Percentiles rank a stretch among this genome's conserved stretches.
phyloP scores from a whole-genome alignment of 2,329 filamentous ascomycete genomes.

The Metarhizium guizhouense region DNA sequence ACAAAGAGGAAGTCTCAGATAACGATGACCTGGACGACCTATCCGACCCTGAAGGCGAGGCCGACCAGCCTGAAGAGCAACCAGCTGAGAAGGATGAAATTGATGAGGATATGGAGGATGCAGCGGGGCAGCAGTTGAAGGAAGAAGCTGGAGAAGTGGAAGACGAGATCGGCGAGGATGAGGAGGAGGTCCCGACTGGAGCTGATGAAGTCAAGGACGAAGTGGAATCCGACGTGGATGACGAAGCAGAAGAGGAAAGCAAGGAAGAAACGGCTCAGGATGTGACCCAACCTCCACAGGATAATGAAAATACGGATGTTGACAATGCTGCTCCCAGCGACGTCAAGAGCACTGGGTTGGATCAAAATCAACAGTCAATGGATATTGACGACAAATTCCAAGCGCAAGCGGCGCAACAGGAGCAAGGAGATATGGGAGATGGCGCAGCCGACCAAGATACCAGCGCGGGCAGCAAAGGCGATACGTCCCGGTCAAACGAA shows the following conservation, averaged over 20 bases:
- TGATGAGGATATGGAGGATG: slow-evolving; percentile 27
- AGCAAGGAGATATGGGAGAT: slow-evolving; percentile 58
- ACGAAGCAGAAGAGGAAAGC: slow-evolving; percentile 4
- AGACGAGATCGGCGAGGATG: slow-evolving; percentile 28
- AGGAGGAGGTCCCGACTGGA: slow-evolving; percentile 33
- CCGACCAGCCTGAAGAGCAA: slow-evolving; percentile 26
- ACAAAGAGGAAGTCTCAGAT: slow-evolving; percentile 47
- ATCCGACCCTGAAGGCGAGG: slow-evolving; percentile 41
- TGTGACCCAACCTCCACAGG: slow-evolving; percentile 25
- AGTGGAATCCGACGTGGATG: slow-evolving; percentile 25
- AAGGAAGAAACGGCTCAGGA: slow-evolving; percentile 30
- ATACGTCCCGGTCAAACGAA: slow-evolving; percentile 38
- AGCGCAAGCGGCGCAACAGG: slow-evolving; percentile 52
- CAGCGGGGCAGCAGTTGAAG: slow-evolving; percentile 27
- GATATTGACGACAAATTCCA: slow-evolving; percentile 54
- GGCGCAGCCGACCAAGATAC: slow-evolving; percentile 55
- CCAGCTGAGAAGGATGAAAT: slow-evolving; percentile 23
- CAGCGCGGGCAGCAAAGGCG: slow-evolving; percentile 54
- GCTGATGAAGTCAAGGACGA: slow-evolving; percentile 43
- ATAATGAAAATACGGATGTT: slow-evolving; percentile 42
- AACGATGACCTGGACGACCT: slow-evolving; percentile 52
- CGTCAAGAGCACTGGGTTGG: slow-evolving; percentile 53
- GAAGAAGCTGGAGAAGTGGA: slow-evolving; percentile 38
- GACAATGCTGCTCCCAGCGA: slow-evolving; percentile 59
- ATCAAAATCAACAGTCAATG: slow-evolving; percentile 54